Percentiles rank a stretch among this genome's conserved stretches.
phyloP scores from a whole-genome alignment of 352 stramenopile species.

The Phytophthora litchii region DNA sequence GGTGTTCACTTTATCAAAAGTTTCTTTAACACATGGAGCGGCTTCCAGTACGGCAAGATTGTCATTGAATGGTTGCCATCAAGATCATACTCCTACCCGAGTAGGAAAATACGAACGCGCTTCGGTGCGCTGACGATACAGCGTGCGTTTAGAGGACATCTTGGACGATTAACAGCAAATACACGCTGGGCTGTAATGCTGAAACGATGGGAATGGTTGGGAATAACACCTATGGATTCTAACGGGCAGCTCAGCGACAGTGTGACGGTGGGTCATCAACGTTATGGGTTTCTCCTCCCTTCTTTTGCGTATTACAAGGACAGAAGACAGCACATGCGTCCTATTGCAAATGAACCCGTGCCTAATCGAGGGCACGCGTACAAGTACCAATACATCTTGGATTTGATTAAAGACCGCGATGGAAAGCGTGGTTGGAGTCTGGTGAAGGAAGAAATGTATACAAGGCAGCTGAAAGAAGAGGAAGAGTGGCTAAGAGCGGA shows the following conservation, averaged over 20 bases:
- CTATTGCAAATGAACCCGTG: conserved; percentile 44
- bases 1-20: conserved; percentile 41
- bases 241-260: conserved; percentile 48
- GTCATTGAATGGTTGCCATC: conserved; percentile 46
- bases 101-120: conserved; percentile 45
- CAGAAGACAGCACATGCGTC: conserved; percentile 52
- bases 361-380: conserved; percentile 59
- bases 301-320: conserved; percentile 55
- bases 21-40: conserved; percentile 47
- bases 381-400: conserved; percentile 75
- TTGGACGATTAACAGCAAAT: conserved; percentile 64
- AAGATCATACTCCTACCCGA: conserved; percentile 63
- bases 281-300: conserved; percentile 65
- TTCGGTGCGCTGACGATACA: conserved; percentile 50
- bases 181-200: conserved; percentile 71
- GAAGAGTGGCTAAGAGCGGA: conserved; percentile 24
- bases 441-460: conserved; percentile 39
- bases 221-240: conserved; percentile 38
- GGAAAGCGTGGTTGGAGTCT: conserved; percentile 67
- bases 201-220: conserved; percentile 78
- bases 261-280: conserved; percentile 57
- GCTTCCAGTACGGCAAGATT: conserved; percentile 57
- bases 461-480: conserved; percentile 24
- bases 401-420: conserved; percentile 69
- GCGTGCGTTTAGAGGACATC: conserved; percentile 53